A percentile compares a stretch with the other conserved stretches of the same genome.
phyloP scores from a whole-genome alignment of 768 basidiomycete genomes.

The Gymnopilus dilepis region DNA sequence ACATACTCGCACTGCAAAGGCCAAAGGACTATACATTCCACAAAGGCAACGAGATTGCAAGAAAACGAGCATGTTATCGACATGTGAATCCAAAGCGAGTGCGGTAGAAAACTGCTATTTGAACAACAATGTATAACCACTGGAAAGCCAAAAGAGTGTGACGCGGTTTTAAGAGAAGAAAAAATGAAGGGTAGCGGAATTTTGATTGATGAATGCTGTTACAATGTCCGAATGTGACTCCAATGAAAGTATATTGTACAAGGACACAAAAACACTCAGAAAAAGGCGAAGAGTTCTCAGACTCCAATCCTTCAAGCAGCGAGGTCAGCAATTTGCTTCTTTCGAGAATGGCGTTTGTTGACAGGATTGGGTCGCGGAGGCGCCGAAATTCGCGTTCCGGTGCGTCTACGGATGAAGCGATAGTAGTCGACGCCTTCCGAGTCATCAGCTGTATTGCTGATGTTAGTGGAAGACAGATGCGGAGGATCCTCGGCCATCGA shows the following conservation, averaged over 20 bases:
- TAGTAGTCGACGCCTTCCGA: slow-evolving; percentile 33
- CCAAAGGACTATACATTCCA: slow-evolving; percentile 9
- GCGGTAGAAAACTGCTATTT: slow-evolving; percentile 16
- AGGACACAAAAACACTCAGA: slow-evolving; percentile 12
- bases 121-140: slow-evolving; percentile 10
- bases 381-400: slow-evolving; percentile 51
- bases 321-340: slow-evolving; percentile 34
- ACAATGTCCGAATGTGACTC: slow-evolving; percentile 28
- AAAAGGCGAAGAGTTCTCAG: slow-evolving; percentile 7
- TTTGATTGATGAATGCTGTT: slow-evolving; percentile 19
- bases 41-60: slow-evolving; percentile 5
- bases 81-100: slow-evolving; percentile 19
- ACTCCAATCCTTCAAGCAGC: slow-evolving; percentile 22
- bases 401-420: slow-evolving; percentile 42
- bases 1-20: slow-evolving; percentile 18
- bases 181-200: slow-evolving; percentile 17
- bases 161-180: slow-evolving; percentile 10
- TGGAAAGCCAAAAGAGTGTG: slow-evolving; percentile 26
- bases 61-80: slow-evolving; percentile 9
- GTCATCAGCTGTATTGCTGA: slow-evolving; percentile 34
- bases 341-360: slow-evolving; percentile 34
- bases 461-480: slow-evolving; percentile 16
- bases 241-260: slow-evolving; percentile 26
- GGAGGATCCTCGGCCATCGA: slow-evolving; percentile 29
- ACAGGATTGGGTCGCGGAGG: slow-evolving; percentile 40